phyloP scores from a whole-genome alignment of 768 basidiomycete genomes.

The Ephemerocybe angulata region DNA sequence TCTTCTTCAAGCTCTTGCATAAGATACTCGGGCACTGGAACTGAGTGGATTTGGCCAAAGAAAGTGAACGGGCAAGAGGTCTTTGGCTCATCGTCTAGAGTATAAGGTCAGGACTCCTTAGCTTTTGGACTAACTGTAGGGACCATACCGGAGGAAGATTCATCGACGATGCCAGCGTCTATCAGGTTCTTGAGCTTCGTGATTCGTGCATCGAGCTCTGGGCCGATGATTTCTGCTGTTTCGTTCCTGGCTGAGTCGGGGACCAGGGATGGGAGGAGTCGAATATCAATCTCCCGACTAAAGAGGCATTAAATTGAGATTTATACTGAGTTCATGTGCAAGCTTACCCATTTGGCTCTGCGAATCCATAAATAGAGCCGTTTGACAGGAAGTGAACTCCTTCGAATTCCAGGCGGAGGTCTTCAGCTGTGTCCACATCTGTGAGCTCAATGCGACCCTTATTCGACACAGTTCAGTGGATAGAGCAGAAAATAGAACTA shows the following conservation, averaged over 20 bases:
- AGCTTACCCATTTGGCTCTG: conserved; percentile 57
- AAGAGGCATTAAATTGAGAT: background rate
- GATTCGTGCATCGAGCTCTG: conserved; percentile 58
- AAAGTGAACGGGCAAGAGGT: conserved; percentile 64
- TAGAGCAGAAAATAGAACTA: conserved; percentile 3
- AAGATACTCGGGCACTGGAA: conserved; percentile 44
- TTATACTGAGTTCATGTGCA: background rate
- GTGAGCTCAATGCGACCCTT: conserved; percentile 75
- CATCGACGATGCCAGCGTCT: conserved; percentile 60
- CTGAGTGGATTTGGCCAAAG: conserved; percentile 60
- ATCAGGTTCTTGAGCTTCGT: conserved; percentile 59
- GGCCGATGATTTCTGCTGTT: conserved; percentile 54
- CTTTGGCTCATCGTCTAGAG: conserved; percentile 44
- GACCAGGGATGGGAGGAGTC: conserved; percentile 62
- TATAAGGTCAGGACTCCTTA: background rate
- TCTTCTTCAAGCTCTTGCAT: conserved; percentile 76
- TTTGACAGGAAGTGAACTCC: conserved; percentile 72
- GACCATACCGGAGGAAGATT: conserved; percentile 27
- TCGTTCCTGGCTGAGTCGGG: conserved; percentile 53
- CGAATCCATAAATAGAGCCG: conserved; percentile 76
- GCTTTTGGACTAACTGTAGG: background rate
- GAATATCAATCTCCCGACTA: conserved; percentile 61
- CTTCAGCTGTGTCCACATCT: conserved; percentile 47
- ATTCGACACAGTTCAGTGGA: background rate
- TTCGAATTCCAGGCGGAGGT: conserved; percentile 68